Base-by-base conservation (phyloP, 1,139 yeast genomes). In the Maudiozyma humilis region DNA sequence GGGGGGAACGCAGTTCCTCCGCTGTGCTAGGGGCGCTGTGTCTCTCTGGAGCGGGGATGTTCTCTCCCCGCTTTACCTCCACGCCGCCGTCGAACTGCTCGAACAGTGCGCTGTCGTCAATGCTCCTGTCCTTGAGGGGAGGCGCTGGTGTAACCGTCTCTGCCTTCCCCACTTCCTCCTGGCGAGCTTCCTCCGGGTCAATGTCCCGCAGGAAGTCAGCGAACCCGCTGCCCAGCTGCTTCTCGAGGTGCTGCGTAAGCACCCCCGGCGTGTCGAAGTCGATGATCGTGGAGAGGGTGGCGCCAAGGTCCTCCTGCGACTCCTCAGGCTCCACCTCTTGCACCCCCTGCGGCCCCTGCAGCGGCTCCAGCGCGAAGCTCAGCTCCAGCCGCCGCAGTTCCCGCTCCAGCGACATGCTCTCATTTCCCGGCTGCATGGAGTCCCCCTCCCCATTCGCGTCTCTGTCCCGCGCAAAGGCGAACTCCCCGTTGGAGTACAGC, bases 221-320 rank as follows among this genome's bases (percentile, higher is more conserved):
- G 32, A 41, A 41, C 27, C 40, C 43, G 4, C 16, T 15, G 14
- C 44, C 49, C 3, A 43, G 25, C 20, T 43, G 44, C 2, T 37
- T 13, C 20, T 39, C 46, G 16, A 45, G 19, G 6, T 33, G 15
- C 13, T n/a, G 8, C 8, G 42, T 16, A 3, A 43, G 32, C 5
- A 38, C 17, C 14, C 35, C 35, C n/a, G 42, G 33, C 7, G 20
- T 30, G 14, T 38, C 42, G 16, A 43, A 43, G 15, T 34, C 38
- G 3, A 42, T 32, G n/a, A 41, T 15, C 3, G 44, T 32, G 8
- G 42, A 23, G 12, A 31, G 18, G 8, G 41, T 19, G 32, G 19
- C 13, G 15, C 23, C 30, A 5, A 38, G 14, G 27, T 19, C 23
- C 8, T 34, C 14, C 12, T 34, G 29, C 14, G 4, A 29, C 20